Percentiles rank a stretch among this genome's conserved stretches.
Evolutionary conservation across 1,284 basidiomycete species (phyloP).

Genomic region (Melampsora larici-populina): DNA sequence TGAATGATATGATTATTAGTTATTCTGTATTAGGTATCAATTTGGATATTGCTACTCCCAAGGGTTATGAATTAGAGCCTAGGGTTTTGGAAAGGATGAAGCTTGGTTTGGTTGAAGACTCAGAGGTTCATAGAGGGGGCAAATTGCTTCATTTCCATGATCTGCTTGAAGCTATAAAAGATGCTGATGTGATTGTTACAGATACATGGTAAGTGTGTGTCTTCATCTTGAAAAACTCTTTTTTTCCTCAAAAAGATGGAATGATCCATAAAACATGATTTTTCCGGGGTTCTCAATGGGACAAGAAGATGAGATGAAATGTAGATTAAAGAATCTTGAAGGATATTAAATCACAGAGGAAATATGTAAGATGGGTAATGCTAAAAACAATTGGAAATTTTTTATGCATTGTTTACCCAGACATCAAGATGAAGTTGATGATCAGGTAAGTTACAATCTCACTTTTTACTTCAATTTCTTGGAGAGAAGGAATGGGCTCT

Average conservation of each 20-base stretch:
- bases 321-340: slow-evolving; percentile 77
- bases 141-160: slow-evolving; percentile 70
- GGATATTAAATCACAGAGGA: slow-evolving; percentile 92
- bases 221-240: neutral
- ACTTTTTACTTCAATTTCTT: neutral
- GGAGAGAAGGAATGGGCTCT: neutral
- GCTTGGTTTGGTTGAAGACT: slow-evolving; percentile 50
- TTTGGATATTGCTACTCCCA: slow-evolving; percentile 75
- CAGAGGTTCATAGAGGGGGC: slow-evolving; percentile 55
- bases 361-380: slow-evolving; percentile 63
- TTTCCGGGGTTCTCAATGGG: slow-evolving; percentile 71
- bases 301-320: slow-evolving; percentile 88
- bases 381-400: slow-evolving; percentile 83
- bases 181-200: slow-evolving; percentile 89
- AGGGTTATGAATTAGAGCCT: slow-evolving; percentile 72
- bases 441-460: no score
- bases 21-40: slow-evolving; percentile 86
- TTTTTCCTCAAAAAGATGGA: slow-evolving; percentile 48
- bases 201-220: slow-evolving; percentile 74
- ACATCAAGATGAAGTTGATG: slow-evolving; percentile 88
- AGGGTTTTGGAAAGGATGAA: slow-evolving; percentile 73
- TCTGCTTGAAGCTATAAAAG: slow-evolving; percentile 78
- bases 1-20: slow-evolving; percentile 93
- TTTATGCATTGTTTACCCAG: slow-evolving; percentile 95
- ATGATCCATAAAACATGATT: neutral